Evolutionary conservation across 139 green algal genomes (phyloP).

Genomic region (Chlorella vulgaris): DNA sequence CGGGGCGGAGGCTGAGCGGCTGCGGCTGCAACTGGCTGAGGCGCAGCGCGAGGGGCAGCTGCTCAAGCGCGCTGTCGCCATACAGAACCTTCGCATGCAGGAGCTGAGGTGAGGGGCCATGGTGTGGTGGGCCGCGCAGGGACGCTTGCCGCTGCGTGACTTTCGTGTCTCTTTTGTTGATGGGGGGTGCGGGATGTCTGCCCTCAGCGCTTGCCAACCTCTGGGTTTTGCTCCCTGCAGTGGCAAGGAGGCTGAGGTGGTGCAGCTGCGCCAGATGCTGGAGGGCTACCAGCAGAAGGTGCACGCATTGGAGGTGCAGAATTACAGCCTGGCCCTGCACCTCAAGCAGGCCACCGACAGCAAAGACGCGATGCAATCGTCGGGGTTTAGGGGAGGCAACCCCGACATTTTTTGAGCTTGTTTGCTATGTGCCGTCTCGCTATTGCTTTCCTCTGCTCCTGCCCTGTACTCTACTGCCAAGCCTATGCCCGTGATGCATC

Average conservation of each 20-base stretch:
- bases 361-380: background rate
- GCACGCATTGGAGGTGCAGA: slow-evolving; percentile 72
- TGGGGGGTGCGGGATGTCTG: too few species aligned
- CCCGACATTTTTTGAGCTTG: slow-evolving; percentile 66
- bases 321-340: slow-evolving; percentile 81
- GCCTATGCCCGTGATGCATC: too few species aligned
- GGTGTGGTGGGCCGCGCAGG: too few species aligned
- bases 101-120: slow-evolving; percentile 18
- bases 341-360: slow-evolving; percentile 66
- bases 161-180: too few species aligned
- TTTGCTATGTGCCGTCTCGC: too few species aligned
- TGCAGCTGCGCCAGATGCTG: slow-evolving; percentile 55
- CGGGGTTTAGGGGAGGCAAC: slow-evolving; percentile 24
- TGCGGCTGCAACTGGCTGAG: slow-evolving; percentile 48
- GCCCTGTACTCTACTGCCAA: too few species aligned
- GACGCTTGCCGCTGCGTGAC: too few species aligned
- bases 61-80: slow-evolving; percentile 85
- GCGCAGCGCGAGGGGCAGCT: slow-evolving; percentile 66
- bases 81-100: slow-evolving; percentile 77
- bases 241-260: slow-evolving; percentile 56
- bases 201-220: too few species aligned
- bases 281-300: slow-evolving; percentile 67
- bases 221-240: too few species aligned
- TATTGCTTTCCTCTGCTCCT: too few species aligned
- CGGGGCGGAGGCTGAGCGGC: background rate